Evolutionary conservation across 768 basidiomycete species (phyloP), one percentile per base, ranked within the genome.

Genomic region (Kwoniella dejecticola): DNA sequence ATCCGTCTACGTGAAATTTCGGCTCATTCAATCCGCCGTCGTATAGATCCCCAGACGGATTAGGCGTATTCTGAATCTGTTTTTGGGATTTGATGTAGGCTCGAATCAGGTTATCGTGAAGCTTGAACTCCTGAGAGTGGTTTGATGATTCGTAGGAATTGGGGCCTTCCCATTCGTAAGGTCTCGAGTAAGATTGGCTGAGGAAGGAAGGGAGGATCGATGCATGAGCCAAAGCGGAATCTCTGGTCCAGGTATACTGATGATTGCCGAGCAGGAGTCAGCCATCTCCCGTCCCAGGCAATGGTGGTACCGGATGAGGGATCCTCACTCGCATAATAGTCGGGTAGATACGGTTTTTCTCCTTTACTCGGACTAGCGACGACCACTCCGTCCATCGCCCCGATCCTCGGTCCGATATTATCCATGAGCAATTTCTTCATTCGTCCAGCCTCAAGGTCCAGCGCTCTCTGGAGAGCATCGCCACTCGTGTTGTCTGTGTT

Each of bases 1-100:
- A 55, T 4, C 74, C 74, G 49, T 79, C 65, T 4, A 75, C 75
- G 15, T 76, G 17, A 38, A 64, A 80, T 60, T 80, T 80, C 0
- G 78, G 79, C 59, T 80, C 79, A 15, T 72, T 79, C 55, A 80
- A 49, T 0, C 78, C 77, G 4, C 76, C 79, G 7, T 62, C 52
- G 38, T 52, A 63, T 8, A 78, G 62, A 17, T 67, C 60, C 6
- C 79, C 79, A 1, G 74, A 76, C 1, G 68, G 77, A 6, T 64
- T 79, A 15, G 57, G 19, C n/a, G 68, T 41, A 8, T 57, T 52
- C 62, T 80, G 78, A 1, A 80, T 60, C 1, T 26, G 44, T 0
- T 44, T 65, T 50, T 80, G 79, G 8, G 65, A 53, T 4, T 31
- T 11, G 6, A 78, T 64, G 57, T 77, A 79, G 13, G 57, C 62